Base-by-base conservation (phyloP, 495 filamentous ascomycete species). In the Oleoguttula mirabilis region DNA sequence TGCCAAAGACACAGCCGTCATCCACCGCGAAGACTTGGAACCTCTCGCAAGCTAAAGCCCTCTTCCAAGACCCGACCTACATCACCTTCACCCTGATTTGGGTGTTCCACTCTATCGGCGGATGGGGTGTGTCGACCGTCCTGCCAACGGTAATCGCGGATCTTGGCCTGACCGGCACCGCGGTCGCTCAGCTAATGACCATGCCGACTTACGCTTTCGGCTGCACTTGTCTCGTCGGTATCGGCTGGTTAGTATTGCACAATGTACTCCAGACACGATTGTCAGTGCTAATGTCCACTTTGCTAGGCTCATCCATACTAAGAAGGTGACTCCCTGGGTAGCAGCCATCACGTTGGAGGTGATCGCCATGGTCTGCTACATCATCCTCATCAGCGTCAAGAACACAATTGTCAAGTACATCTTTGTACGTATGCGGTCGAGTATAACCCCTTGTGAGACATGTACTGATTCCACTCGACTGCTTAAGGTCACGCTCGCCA, bases 321-420 rank as follows among this genome's bases (percentile, higher is more conserved):
- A 44, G 21, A 10, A 19, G 14, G 3, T 44, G 3, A 28, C 20
- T 8, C 27, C 41, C 11, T 44, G 41, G 41, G 21, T 14, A 5
- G 32, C 41, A 10, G 41, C 41, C 16, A 44, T 44, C 14, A 19
- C 10, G n/a, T 21, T 28, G 35, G 16, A 22, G n/a, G n/a, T n/a
- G n/a, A n/a, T n/a, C n/a, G n/a, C n/a, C n/a, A n/a, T n/a, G n/a
- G 14, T 37, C 32, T 44, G 41, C 41, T 44, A 44, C 32, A 37
- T 44, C 32, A 17, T 44, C 12, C 31, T 44, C 21, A 44, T 44
- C 32, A 44, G 32, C 16, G 41, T 44, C 5, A 4, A 31, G 10
- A 20, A 15, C 20, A 15, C 41, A n/a, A 17, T 37, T 3, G 41
- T 36, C 4, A 22, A 21, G 21, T 44, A 44, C 20, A 28, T 44